Evolutionary conservation across 179 eudicot genomes (phyloP), one percentile per base, ranked within the genome.

Genomic region (Silene coronaria): DNA sequence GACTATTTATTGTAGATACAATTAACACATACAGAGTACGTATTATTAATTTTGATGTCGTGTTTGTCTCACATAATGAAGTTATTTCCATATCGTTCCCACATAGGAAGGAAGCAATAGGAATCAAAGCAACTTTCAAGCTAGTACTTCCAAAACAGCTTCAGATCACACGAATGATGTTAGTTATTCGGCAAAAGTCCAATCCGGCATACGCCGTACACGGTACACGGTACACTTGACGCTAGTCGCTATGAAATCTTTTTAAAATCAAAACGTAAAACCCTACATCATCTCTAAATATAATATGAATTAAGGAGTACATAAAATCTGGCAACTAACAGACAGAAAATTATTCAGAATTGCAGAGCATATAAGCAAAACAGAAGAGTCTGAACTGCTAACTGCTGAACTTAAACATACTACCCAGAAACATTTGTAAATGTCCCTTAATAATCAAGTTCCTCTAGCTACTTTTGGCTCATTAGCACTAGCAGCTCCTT

Each of bases 401-500:
- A n/a, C n/a, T n/a, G n/a, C n/a, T n/a, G n/a, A n/a, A n/a, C n/a
- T n/a, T n/a, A n/a, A n/a, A 71, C 45, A 55, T 28, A 51, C 60
- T 53, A n/a, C 62, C 21, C 21, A 53, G 58, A 5, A 27, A 28
- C 0, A 53, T 17, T n/a, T 27, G 27, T 45, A 9, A 23, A 28
- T 53, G 38, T 27, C 23, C 34, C 34, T 24, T 13, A 70, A 69
- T 71, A 51, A 74, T 78, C 46, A 66, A 78, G 72, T 71, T 55
- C 74, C 75, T 70, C 48, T 23, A 64, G 73, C 67, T 64, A 51
- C 70, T 55, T 42, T 58, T 13, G 76, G 67, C 24, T 57, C 75
- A 74, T 62, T 34, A 26, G 65, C 66, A 70, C 42, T 46, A 38
- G 79, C 21, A 36, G 75, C 79, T 28, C 73, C 73, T 36, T 67